Conservation (phyloP, 31 red algal genomes). For the Endocladia muricata region DNA sequence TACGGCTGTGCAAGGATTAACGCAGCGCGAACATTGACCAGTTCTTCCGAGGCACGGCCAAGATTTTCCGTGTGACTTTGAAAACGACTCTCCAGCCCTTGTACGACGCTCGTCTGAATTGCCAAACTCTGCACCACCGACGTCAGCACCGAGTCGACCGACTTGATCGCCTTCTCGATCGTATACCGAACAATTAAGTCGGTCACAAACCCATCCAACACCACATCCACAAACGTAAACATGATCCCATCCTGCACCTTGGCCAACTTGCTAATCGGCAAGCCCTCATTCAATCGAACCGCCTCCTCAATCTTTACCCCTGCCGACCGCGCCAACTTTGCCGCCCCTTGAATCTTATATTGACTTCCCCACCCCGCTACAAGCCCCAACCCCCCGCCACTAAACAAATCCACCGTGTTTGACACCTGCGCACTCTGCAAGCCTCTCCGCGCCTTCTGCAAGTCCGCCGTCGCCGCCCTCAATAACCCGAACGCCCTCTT, state of each 20-base stretch:
- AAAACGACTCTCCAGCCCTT: background rate
- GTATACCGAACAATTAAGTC: conserved; percentile 22
- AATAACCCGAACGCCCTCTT: conserved; percentile 4
- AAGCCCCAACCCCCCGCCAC: conserved; percentile 2
- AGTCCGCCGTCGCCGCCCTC: conserved; percentile 1
- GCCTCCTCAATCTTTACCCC: conserved; percentile 1
- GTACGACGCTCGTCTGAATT: conserved; percentile 20
- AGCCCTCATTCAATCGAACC: background rate
- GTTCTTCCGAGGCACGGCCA: conserved; percentile 10
- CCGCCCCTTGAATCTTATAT: conserved; percentile 4
- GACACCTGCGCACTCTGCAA: conserved; percentile 20
- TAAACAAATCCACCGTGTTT: conserved; percentile 44
- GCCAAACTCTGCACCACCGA: conserved; percentile 19
- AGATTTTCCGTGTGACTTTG: background rate
- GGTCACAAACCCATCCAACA: conserved; percentile 38
- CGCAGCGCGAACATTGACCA: conserved; percentile 19
- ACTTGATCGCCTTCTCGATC: conserved; percentile 26
- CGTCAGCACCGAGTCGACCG: conserved; percentile 7
- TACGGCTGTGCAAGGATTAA: no score
- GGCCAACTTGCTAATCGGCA: conserved; percentile 15
- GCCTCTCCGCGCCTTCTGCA: conserved; percentile 3
- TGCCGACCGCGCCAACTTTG: background rate
- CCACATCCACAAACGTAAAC: background rate
- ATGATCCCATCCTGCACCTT: background rate
- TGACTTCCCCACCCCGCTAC: conserved; percentile 22